Evolutionary conservation across 169 alveolate genomes (phyloP), one percentile per base, ranked within the genome.

Genomic region (Eimeria brunetti): DNA sequence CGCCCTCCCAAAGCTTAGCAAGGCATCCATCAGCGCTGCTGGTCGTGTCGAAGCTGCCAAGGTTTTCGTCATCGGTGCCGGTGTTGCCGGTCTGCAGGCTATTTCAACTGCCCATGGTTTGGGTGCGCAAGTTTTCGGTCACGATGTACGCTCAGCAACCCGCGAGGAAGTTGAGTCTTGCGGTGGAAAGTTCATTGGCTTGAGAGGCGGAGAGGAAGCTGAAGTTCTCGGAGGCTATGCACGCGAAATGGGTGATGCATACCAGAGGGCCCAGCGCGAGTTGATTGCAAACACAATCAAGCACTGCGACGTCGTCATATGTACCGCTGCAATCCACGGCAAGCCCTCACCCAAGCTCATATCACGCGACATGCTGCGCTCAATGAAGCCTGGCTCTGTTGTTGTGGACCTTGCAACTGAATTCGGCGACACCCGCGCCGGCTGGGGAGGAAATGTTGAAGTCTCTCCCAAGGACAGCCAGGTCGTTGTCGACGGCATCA

Each of bases 31-130:
- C 94, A 98, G 99, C 38, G 99, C 99, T 51, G 99, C 99, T 8
- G 97, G 99, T 33, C 98, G 96, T 91, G 97, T 98, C 69, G 99
- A 97, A 94, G 98, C 99, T 14, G 99, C 99, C 33, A 97, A 97
- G 88, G 99, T 99, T 73, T 95, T 99, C 88, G 98, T 99, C 62
- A 97, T 99, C 75, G 99, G 99, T 69, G 99, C 99, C 41, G 99
- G 99, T 36, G 99, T 99, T 24, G 99, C 99, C 12, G 99, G 99
- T 20, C 98, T 99, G 53, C 98, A 98, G 80, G 99, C 99, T 24
- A 98, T 98, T 93, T 99, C 99, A n/a, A 98, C 99, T 3, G 97
- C 98, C 62, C 95, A 98, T 96, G 96, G 97, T 30, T 96, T 98
- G 89, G 99, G 99, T 53, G 99, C 99, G 20, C 96, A 97, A 75